A percentile compares a stretch with the other conserved stretches of the same genome.
phyloP scores from a whole-genome alignment of 2,329 filamentous ascomycete genomes.

The Cyphellophora europaea region DNA sequence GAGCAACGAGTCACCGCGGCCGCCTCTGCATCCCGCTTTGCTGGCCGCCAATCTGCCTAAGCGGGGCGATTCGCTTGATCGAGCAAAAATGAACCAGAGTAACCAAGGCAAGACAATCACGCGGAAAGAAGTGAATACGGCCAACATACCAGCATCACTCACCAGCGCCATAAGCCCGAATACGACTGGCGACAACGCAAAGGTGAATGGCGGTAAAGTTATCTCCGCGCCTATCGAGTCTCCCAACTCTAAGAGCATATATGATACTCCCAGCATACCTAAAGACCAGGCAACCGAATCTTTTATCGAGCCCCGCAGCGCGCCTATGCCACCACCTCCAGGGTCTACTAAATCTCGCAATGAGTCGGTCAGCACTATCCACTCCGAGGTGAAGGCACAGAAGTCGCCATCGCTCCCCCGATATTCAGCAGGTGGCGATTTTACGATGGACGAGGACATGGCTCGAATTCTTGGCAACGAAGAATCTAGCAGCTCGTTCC shows the following conservation, averaged over 20 bases:
- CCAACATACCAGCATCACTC: conserved; percentile 12
- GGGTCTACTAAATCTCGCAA: conserved; percentile 29
- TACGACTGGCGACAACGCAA: conserved; percentile 12
- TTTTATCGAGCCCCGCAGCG: conserved; percentile 50
- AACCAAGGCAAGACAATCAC: conserved; percentile 40
- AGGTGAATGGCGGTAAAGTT: conserved; percentile 31
- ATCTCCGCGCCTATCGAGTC: conserved; percentile 35
- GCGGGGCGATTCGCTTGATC: conserved; percentile 52
- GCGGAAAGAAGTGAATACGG: conserved; percentile 51
- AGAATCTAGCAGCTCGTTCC: conserved; percentile 60
- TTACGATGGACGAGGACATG: conserved; percentile 94
- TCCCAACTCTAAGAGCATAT: conserved; percentile 27
- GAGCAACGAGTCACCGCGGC: conserved; percentile 30
- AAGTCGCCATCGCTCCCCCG: conserved; percentile 59
- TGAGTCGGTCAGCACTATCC: conserved; percentile 38
- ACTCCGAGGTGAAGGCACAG: conserved; percentile 32
- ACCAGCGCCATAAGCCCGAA: conserved; percentile 8
- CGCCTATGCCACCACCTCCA: conserved; percentile 44
- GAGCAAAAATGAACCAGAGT: conserved; percentile 16
- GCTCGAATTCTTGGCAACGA: conserved; percentile 75
- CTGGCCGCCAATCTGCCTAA: conserved; percentile 36
- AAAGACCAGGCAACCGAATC: conserved; percentile 30
- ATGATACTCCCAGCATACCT: conserved; percentile 28
- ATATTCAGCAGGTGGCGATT: conserved; percentile 71
- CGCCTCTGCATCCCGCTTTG: conserved; percentile 22